These are phyloP conservation scores for Stipa capillata DNA, from an alignment of 176 grass and related monocot genomes.

Conservation along the genomic window DNA sequence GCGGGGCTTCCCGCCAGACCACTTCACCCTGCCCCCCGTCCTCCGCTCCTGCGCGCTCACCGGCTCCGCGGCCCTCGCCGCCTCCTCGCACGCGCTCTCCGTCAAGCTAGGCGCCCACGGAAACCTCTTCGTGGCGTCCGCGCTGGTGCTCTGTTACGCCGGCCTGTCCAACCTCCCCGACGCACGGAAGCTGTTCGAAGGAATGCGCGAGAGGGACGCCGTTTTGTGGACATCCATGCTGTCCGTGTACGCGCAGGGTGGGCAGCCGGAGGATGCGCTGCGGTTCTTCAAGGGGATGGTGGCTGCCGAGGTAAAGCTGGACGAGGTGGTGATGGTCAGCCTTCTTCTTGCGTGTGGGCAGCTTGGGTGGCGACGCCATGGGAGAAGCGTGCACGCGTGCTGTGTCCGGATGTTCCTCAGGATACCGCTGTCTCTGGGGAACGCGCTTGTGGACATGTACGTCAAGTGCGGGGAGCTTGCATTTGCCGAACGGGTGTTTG, in stretches of 20 bases:
- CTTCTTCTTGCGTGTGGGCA: conserved; percentile 51
- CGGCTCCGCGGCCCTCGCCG: conserved; percentile 9
- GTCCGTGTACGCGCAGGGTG: conserved; percentile 47
- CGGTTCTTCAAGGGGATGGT: conserved; percentile 50
- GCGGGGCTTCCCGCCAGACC: conserved; percentile 22
- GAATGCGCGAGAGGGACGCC: conserved; percentile 49
- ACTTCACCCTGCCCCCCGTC: conserved; percentile 59
- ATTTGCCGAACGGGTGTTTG: conserved; percentile 43
- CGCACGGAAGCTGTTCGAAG: conserved; percentile 57
- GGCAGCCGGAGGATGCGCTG: conserved; percentile 32
- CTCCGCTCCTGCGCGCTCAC: conserved; percentile 45
- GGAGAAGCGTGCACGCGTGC: conserved; percentile 43
- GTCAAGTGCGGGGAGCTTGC: conserved; percentile 64
- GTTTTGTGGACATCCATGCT: conserved; percentile 80
- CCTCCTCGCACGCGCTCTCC: conserved; percentile 40
- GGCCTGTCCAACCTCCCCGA: conserved; percentile 25
- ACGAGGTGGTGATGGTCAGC: conserved; percentile 70
- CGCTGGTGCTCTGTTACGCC: conserved; percentile 37
- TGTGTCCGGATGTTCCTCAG: conserved; percentile 28
- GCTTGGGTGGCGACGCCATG: conserved; percentile 36
- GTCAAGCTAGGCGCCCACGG: conserved; percentile 38
- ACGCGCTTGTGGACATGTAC: conserved; percentile 68
- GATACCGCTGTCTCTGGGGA: conserved; percentile 37
- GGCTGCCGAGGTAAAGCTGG: conserved; percentile 17
- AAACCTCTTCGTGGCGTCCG: conserved; percentile 52